Conservation (phyloP, 495 filamentous ascomycete genomes). For the Aspergillus coremiiformis region DNA sequence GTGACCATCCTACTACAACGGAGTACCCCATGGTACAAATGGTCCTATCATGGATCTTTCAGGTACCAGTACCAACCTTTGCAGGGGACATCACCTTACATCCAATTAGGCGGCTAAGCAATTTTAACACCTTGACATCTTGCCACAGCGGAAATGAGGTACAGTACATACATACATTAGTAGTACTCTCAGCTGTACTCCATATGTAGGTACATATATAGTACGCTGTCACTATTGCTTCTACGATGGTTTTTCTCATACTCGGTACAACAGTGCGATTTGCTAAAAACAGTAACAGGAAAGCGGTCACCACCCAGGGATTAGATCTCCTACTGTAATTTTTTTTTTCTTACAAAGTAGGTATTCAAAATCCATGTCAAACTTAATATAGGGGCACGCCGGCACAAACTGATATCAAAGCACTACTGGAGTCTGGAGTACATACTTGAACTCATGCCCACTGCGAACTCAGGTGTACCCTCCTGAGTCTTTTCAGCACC, state of each 20-base stretch:
- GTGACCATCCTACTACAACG: no score
- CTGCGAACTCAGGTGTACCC: background rate
- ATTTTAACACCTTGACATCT: background rate
- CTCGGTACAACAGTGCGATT: background rate
- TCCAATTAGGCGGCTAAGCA: background rate
- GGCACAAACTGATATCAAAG: background rate
- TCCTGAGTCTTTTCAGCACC: background rate
- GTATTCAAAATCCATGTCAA: background rate
- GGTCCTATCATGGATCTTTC: background rate
- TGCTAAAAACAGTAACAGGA: background rate
- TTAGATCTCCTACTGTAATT: background rate
- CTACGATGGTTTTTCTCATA: background rate
- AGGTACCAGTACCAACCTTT: background rate
- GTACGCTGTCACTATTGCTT: background rate
- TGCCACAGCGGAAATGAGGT: conserved; percentile 2
- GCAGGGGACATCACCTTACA: background rate
- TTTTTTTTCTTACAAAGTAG: background rate
- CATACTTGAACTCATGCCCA: no score
- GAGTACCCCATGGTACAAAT: no score
- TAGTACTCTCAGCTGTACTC: background rate
- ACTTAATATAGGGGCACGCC: background rate
- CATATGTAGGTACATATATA: background rate
- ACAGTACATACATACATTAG: no score
- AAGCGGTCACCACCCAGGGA: background rate
- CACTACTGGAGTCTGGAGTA: background rate